Conservation (phyloP, 1,139 yeast genomes). For the Hyphopichia wangnamkhiaoensis region DNA sequence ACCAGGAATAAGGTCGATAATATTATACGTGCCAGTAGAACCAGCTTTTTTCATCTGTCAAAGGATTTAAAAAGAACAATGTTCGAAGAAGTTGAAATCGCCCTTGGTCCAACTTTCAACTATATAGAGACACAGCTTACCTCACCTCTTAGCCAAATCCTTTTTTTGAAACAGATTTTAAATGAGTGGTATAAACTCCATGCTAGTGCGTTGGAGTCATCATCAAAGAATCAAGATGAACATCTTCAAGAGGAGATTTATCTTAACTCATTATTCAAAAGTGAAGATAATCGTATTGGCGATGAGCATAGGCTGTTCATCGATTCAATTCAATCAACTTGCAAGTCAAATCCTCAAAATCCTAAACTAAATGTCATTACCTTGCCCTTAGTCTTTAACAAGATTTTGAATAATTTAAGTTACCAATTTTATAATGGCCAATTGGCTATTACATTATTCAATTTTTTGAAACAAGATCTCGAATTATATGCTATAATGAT, state of each 20-base stretch:
- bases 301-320: too few relatives aligned
- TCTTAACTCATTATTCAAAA: conserved; percentile 5
- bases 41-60: not conserved
- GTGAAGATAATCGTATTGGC: not conserved
- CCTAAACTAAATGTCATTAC: conserved; percentile 38
- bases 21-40: not conserved
- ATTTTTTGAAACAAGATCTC: conserved; percentile 34
- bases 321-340: not conserved
- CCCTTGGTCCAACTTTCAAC: conserved; percentile 26
- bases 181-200: conserved; percentile 13
- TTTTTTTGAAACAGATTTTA: conserved; percentile 16
- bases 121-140: conserved; percentile 15
- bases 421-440: conserved; percentile 37
- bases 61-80: conserved; percentile 10
- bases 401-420: conserved; percentile 25
- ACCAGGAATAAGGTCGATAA: conserved; percentile 1
- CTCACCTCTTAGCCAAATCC: conserved; percentile 13
- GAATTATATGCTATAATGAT: conserved; percentile 36
- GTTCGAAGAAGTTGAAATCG: conserved; percentile 17
- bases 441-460: conserved; percentile 37
- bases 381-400: conserved; percentile 39
- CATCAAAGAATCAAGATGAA: not conserved
- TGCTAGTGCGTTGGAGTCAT: not conserved
- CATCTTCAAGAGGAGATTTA: not conserved
- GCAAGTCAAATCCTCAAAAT: conserved; percentile 14